These are phyloP conservation scores for Akanthomyces dipterigenus DNA, from an alignment of 2,329 filamentous ascomycete genomes.

Conservation along the genomic window DNA sequence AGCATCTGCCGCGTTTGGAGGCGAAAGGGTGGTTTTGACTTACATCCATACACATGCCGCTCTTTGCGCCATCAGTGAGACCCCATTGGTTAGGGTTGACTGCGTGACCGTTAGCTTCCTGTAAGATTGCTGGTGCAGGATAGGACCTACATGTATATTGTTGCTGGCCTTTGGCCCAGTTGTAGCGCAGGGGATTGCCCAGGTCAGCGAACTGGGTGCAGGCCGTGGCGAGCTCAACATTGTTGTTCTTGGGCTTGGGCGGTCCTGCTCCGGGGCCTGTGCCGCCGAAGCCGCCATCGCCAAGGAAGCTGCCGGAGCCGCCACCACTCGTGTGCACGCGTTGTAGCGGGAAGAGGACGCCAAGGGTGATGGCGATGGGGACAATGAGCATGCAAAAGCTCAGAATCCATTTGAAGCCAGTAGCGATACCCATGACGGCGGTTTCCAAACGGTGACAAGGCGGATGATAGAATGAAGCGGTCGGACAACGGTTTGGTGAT, in stretches of 20 bases:
- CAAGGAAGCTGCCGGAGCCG: slow-evolving; percentile 37
- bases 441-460: background rate
- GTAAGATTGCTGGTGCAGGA: background rate
- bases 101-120: slow-evolving; percentile 19
- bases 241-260: slow-evolving; percentile 23
- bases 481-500: background rate
- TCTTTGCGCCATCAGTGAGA: slow-evolving; percentile 29
- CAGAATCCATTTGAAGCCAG: slow-evolving; percentile 35
- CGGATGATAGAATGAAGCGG: background rate
- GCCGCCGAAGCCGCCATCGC: slow-evolving; percentile 17
- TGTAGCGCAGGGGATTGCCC: slow-evolving; percentile 27
- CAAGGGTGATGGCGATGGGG: slow-evolving; percentile 42
- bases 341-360: slow-evolving; percentile 43
- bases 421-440: slow-evolving; percentile 26
- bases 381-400: slow-evolving; percentile 44
- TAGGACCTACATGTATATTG: slow-evolving; percentile 39
- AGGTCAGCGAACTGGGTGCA: slow-evolving; percentile 41
- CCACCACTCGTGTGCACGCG: slow-evolving; percentile 35
- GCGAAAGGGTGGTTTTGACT: slow-evolving; percentile 20
- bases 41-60: slow-evolving; percentile 47
- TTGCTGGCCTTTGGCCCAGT: slow-evolving; percentile 29
- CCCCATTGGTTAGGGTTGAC: slow-evolving; percentile 54
- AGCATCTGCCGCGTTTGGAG: background rate
- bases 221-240: slow-evolving; percentile 27
- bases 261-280: slow-evolving; percentile 16